These are phyloP conservation scores for Pulveroboletus sp. DNA, from an alignment of 768 basidiomycete genomes.

Conservation along the genomic window DNA sequence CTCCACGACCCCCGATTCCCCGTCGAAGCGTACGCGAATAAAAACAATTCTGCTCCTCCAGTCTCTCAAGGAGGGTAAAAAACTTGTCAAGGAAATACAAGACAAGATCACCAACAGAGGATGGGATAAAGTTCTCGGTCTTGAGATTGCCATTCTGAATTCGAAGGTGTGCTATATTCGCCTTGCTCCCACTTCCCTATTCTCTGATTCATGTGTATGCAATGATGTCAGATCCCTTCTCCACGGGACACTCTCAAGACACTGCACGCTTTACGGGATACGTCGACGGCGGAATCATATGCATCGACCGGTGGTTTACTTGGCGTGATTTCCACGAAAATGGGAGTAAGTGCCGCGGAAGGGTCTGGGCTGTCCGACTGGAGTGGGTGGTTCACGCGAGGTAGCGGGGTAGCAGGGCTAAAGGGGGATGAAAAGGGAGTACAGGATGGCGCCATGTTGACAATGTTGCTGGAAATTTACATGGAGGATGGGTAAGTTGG, in stretches of 20 bases:
- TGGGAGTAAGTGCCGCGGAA: constrained; percentile 53
- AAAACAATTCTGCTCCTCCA: constrained; percentile 79
- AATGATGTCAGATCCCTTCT: constrained; percentile 6
- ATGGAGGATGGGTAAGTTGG: constrained; percentile 69
- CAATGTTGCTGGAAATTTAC: constrained; percentile 75
- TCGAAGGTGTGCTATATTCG: constrained; percentile 54
- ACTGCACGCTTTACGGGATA: constrained; percentile 68
- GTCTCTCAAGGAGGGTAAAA: constrained; percentile 19
- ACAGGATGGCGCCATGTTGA: constrained; percentile 53
- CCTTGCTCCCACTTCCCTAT: neutral
- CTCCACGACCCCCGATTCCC: constrained; percentile 78
- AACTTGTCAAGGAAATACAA: constrained; percentile 17
- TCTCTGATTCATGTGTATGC: neutral
- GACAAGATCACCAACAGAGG: constrained; percentile 14
- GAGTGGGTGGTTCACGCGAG: constrained; percentile 38
- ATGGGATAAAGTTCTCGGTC: constrained; percentile 50
- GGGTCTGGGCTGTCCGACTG: constrained; percentile 39
- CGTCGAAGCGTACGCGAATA: constrained; percentile 66
- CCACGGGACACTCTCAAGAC: constrained; percentile 50
- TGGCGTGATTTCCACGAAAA: constrained; percentile 57
- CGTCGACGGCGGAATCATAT: constrained; percentile 78
- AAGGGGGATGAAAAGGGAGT: constrained; percentile 39
- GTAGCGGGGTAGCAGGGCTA: constrained; percentile 46
- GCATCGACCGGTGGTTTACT: constrained; percentile 71
- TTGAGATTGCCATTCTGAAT: constrained; percentile 76